Evolutionary conservation across 257 asterid genomes (phyloP).

Genomic region (Ligustrum vulgare): DNA sequence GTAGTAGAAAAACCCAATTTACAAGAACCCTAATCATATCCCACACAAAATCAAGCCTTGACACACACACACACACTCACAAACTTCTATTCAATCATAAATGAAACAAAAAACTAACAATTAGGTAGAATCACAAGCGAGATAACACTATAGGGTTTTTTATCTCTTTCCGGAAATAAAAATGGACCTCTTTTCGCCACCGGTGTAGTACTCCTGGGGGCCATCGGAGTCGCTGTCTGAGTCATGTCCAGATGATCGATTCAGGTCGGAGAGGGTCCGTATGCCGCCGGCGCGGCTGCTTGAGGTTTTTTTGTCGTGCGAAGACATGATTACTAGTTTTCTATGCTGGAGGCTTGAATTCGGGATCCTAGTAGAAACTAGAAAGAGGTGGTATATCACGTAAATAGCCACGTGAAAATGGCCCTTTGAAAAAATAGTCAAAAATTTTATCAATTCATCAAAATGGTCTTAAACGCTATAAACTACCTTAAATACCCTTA

Average conservation of each 20-base stretch:
- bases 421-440: no score
- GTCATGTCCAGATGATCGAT: slow-evolving; percentile 74
- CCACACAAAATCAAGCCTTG: neutral
- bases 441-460: no score
- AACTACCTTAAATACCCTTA: no score
- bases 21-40: neutral
- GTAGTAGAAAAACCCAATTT: neutral
- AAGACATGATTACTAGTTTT: slow-evolving; percentile 25
- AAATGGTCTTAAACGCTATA: no score
- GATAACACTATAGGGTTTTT: neutral
- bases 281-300: slow-evolving; percentile 48
- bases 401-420: no score
- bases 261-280: slow-evolving; percentile 93
- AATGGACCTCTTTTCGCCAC: slow-evolving; percentile 90
- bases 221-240: slow-evolving; percentile 73
- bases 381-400: no score
- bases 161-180: neutral
- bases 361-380: neutral
- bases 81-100: neutral
- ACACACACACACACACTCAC: neutral
- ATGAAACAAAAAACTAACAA: neutral
- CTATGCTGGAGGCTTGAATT: neutral
- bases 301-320: slow-evolving; percentile 64
- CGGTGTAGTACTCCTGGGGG: slow-evolving; percentile 92
- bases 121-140: neutral